These are phyloP conservation scores for Sporothrix variecibatus DNA, from an alignment of 2,329 filamentous ascomycete genomes.

Conservation along the genomic window DNA sequence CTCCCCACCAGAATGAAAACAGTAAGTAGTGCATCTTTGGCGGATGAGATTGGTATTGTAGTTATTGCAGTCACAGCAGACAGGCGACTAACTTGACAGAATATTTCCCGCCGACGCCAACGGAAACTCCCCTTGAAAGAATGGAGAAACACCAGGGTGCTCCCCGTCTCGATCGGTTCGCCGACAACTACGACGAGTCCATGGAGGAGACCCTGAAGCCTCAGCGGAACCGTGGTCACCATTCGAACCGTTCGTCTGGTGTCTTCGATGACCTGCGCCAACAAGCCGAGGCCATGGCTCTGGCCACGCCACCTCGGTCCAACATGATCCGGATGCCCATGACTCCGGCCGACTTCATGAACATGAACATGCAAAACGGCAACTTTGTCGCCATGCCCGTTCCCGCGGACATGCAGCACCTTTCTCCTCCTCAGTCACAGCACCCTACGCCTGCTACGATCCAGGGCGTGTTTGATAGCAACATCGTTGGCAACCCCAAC, in stretches of 20 bases:
- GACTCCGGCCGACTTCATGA: constrained; percentile 59
- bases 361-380: constrained; percentile 39
- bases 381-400: constrained; percentile 40
- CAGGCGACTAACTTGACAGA: constrained; percentile 41
- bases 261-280: constrained; percentile 62
- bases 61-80: background rate
- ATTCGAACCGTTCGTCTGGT: constrained; percentile 49
- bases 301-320: constrained; percentile 58
- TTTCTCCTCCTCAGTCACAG: constrained; percentile 54
- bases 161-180: constrained; percentile 52
- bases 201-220: constrained; percentile 69
- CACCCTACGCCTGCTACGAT: constrained; percentile 56
- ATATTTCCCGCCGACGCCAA: constrained; percentile 68
- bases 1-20: constrained; percentile 59
- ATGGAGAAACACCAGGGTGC: constrained; percentile 42
- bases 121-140: constrained; percentile 60
- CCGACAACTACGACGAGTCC: constrained; percentile 64
- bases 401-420: constrained; percentile 40
- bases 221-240: constrained; percentile 38
- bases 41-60: too few species aligned
- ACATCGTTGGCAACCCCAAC: constrained; percentile 36
- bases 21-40: constrained; percentile 50
- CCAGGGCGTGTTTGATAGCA: constrained; percentile 40
- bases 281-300: constrained; percentile 52
- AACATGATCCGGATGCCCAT: constrained; percentile 53